These are phyloP conservation scores for Sordariomycetes sp. DNA, from an alignment of 2,329 filamentous ascomycete species.

Conservation along the genomic window DNA sequence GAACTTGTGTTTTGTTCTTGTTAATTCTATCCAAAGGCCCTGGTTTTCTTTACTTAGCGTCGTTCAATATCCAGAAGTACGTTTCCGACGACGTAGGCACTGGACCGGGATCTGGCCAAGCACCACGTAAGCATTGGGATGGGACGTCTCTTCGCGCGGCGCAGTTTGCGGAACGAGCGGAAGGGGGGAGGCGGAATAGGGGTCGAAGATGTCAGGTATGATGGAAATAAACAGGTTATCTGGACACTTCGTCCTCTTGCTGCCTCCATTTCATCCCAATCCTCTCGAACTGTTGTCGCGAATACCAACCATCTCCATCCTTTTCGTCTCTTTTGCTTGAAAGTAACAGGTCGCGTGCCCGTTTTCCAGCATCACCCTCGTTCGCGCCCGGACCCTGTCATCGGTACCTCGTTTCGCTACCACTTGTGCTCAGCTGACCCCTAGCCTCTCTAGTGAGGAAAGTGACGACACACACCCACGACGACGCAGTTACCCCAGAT, in stretches of 20 bases:
- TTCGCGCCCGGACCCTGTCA: not conserved
- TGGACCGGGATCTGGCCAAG: too few relatives aligned
- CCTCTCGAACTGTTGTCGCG: not conserved
- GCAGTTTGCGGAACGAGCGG: not conserved
- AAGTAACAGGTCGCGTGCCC: not conserved
- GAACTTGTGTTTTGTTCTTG: too few relatives aligned
- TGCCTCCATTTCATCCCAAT: not conserved
- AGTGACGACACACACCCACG: not conserved
- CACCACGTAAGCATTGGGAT: too few relatives aligned
- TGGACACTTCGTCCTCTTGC: not conserved
- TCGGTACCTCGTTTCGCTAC: not conserved
- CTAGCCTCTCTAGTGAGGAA: not conserved
- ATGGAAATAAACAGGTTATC: not conserved
- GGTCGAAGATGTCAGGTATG: not conserved
- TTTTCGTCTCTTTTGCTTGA: not conserved
- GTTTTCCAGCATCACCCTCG: not conserved
- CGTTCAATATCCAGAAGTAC: too few relatives aligned
- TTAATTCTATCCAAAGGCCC: too few relatives aligned
- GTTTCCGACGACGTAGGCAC: too few relatives aligned
- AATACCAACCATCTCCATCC: not conserved
- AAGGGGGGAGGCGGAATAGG: not conserved
- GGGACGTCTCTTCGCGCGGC: too few relatives aligned
- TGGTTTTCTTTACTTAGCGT: too few relatives aligned
- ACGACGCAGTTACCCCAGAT: not conserved
- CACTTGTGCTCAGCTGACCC: slow-evolving; percentile 3